Conservation (phyloP, 2,329 filamentous ascomycete species). For the Arthrobotrys iridis region DNA sequence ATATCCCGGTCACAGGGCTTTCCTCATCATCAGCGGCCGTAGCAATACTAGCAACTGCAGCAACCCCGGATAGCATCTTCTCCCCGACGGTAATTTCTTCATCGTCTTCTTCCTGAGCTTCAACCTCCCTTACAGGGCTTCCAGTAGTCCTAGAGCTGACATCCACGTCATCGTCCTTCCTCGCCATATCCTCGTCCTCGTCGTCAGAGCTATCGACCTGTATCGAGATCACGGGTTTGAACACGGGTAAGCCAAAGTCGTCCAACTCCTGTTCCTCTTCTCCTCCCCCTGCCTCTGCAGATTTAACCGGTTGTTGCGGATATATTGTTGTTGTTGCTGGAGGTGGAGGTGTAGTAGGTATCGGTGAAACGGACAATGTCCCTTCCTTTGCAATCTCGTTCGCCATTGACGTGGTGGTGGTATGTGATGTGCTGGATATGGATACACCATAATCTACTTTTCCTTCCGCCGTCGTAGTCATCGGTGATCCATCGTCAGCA, state of each 20-base stretch:
- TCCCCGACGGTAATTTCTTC: conserved; percentile 6
- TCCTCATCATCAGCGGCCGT: not conserved
- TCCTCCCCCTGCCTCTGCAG: not conserved
- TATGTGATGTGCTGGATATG: conserved; percentile 17
- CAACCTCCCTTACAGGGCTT: conserved; percentile 38
- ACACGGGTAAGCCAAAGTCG: conserved; percentile 48
- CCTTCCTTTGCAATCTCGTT: not conserved
- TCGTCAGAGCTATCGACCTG: conserved; percentile 48
- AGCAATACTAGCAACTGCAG: conserved; percentile 1
- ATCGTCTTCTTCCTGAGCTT: conserved; percentile 8
- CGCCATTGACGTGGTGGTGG: not conserved
- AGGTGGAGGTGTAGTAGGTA: conserved; percentile 60
- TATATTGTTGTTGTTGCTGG: conserved; percentile 57
- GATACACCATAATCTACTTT: conserved; percentile 40
- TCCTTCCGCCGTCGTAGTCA: not conserved
- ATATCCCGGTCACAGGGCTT: not conserved
- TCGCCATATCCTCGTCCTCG: conserved; percentile 35
- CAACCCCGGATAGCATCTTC: conserved; percentile 12
- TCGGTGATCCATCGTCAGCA: not conserved
- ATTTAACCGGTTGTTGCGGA: not conserved
- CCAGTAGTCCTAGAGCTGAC: conserved; percentile 48
- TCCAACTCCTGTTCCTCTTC: conserved; percentile 39
- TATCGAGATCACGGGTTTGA: conserved; percentile 32
- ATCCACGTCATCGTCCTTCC: conserved; percentile 33
- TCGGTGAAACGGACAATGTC: conserved; percentile 59